Percentiles rank a stretch among this genome's conserved stretches.
Conservation (phyloP, 164 flowering plant genomes). For the Aristolochia contorta region DNA sequence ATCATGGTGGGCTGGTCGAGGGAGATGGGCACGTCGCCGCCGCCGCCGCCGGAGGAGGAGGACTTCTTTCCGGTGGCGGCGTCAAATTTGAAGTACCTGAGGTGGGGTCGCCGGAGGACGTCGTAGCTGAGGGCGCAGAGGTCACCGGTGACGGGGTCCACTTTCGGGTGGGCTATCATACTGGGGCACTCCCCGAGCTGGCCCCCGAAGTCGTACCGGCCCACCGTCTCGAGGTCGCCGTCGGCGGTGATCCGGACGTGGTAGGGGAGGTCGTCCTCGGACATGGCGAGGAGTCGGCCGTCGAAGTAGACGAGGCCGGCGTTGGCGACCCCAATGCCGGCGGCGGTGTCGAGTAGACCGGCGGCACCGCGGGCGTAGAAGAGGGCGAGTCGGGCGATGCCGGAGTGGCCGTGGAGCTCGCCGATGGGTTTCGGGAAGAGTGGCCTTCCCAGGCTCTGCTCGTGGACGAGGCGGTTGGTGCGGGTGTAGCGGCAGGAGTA, state of each 20-base stretch:
- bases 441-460: constrained; percentile 17
- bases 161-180: constrained; percentile 59
- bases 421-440: constrained; percentile 37
- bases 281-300: constrained; percentile 41
- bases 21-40: constrained; percentile 29
- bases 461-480: constrained; percentile 33
- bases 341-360: constrained; percentile 23
- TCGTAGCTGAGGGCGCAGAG: constrained; percentile 41
- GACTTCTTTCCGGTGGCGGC: constrained; percentile 25
- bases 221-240: constrained; percentile 42
- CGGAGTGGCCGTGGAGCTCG: constrained; percentile 44
- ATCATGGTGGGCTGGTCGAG: constrained; percentile 36
- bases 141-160: constrained; percentile 47
- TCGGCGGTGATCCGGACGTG: constrained; percentile 22
- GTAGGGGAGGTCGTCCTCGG: constrained; percentile 52
- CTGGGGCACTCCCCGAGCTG: constrained; percentile 27
- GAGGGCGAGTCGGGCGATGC: constrained; percentile 27
- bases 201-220: constrained; percentile 34
- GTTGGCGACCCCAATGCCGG: constrained; percentile 41
- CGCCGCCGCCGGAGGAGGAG: no score
- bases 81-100: constrained; percentile 37
- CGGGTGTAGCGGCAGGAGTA: constrained; percentile 38
- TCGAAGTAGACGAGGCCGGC: constrained; percentile 40
- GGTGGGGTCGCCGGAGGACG: constrained; percentile 34
- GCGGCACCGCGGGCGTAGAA: constrained; percentile 26